Conservation (phyloP, 441 rosid species). For the Euphorbia corollata region DNA sequence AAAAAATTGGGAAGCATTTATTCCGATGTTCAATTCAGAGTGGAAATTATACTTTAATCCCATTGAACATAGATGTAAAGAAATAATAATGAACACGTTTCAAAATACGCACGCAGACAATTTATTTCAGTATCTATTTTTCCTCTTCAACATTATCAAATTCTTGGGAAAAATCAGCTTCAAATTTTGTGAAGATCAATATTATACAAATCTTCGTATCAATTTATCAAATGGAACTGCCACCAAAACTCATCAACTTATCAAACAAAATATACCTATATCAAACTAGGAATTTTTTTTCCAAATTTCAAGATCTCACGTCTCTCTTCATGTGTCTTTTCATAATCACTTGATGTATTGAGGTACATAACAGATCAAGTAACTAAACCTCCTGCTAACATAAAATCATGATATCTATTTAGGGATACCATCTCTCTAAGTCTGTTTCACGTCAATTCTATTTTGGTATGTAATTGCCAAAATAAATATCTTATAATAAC, state of each 20-base stretch:
- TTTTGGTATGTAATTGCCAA: too few species aligned
- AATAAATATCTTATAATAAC: too few species aligned
- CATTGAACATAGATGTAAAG: not conserved
- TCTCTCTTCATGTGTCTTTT: not conserved
- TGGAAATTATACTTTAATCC: not conserved
- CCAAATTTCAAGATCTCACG: not conserved
- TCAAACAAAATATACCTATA: not conserved
- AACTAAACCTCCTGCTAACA: not conserved
- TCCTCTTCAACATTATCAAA: not conserved
- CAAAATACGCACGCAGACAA: not conserved
- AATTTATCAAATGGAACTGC: not conserved
- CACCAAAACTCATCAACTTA: slow-evolving; percentile 1
- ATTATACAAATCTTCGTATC: not conserved
- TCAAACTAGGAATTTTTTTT: not conserved
- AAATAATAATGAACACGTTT: not conserved
- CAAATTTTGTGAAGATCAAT: not conserved
- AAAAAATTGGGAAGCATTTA: too few species aligned
- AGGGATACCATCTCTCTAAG: too few species aligned
- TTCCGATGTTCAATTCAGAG: too few species aligned
- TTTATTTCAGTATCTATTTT: not conserved
- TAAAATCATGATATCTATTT: not conserved
- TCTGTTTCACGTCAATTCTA: too few species aligned
- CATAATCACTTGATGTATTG: not conserved
- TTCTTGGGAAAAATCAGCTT: not conserved
- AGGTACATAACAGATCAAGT: not conserved